Evolutionary conservation across 192 early-diverging fungal genomes (phyloP), one percentile per base, ranked within the genome.

Genomic region (Chytriomyces sp.): DNA sequence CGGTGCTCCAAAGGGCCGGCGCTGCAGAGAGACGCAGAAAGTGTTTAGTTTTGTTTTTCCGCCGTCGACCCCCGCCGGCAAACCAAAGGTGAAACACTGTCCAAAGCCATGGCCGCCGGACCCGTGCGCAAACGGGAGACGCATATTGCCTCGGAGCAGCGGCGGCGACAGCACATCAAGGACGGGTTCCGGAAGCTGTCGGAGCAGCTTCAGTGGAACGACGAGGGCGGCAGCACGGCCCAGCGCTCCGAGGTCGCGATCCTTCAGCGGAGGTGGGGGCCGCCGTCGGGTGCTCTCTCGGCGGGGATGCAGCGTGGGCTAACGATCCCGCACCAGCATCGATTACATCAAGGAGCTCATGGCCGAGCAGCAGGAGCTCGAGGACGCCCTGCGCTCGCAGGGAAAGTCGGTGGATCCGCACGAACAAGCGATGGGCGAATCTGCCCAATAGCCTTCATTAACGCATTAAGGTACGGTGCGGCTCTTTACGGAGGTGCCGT

Each of bases 81-180:
- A n/a, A n/a, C n/a, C n/a, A n/a, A n/a, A n/a, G n/a, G n/a, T n/a
- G n/a, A n/a, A n/a, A n/a, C n/a, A n/a, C n/a, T 49, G 17, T 49
- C 3, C 22, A 22, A 49, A 58, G 14, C 56, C 17, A 58, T 22
- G 19, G 28, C 28, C 19, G 56, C 26, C 28, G 63, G 63, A 14
- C 44, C 65, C 33, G 52, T 68, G 17, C 65, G 65, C 52, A 68
- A 68, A 34, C 49, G 65, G 14, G 65, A 68, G 33, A 68, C 65
- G 6, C 95, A 98, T 77, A 98, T 98, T 83, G 93, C 91, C 1
- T 93, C 92, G 26, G 95, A 98, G 77, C 93, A 98, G 76, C 93
- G 94, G 74, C 88, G 95, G 55, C 84, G 95, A 38, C 91, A 93
- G 61, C 94, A 96, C 70, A 98, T 98, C 75, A 86, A 93, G 12